Evolutionary conservation across 2,329 filamentous ascomycete genomes (phyloP), one percentile per base, ranked within the genome.

Genomic region (Neonectria magnoliae): DNA sequence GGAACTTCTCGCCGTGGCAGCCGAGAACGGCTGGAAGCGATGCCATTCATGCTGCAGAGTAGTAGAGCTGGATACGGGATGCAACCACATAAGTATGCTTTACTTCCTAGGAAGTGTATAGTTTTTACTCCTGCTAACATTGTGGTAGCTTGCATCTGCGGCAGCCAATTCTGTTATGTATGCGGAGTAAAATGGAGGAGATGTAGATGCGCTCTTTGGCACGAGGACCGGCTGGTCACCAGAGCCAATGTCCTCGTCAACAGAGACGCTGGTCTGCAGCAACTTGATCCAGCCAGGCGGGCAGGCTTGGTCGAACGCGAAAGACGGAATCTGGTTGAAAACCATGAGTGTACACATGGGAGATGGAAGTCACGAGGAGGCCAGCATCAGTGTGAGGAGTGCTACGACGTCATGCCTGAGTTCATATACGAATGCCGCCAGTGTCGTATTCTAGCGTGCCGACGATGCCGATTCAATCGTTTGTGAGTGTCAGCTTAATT

Each of bases 51-150:
- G 87, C 66, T 65, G 65, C 0, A 66, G 75, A 0, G 36, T 88
- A 8, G 79, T 89, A 0, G 84, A 87, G 71, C 73, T 85, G 67
- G 0, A 11, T 38, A 38, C 14, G 0, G 87, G 87, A 1, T 89
- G 87, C 64, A 79, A 84, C 55, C 85, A 89, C 55, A 88, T 89
- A 4, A 84, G 87, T 88, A 68, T 69, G 84, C n/a, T 2, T n/a
- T n/a, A 8, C 38, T 6, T 10, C 25, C 14, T 1, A 1, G 27
- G 14, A 36, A 13, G 5, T 8, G 27, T 10, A 9, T 18, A 33
- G 6, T 3, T 5, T 6, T 18, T 5, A 18, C 38, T 18, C 8
- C 18, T 33, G 22, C 14, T 55, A 16, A 50, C 16, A 38, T 61
- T 10, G 18, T 22, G 20, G 13, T 38, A 79, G 86, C 81, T 0